Base-by-base conservation (phyloP, 257 asterid species). In the Nicotiana tomentosiformis region DNA sequence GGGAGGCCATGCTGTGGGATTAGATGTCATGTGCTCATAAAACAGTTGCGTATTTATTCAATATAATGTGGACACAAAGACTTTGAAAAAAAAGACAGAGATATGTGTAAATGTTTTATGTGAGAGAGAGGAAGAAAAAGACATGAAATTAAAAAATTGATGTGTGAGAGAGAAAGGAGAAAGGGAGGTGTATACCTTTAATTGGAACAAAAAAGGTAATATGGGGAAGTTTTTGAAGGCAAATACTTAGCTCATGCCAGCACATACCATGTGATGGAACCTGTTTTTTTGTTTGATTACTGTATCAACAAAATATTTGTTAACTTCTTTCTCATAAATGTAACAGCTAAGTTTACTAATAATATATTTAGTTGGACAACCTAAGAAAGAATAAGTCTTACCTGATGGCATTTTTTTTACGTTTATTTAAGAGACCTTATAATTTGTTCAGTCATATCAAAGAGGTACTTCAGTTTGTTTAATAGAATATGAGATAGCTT, bases 1-100 rank as follows among this genome's bases (percentile, higher is more conserved):
- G 87, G 29, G 84, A 70, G 83, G 80, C 88, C 91, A 89, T 90
- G 94, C 86, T 90, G 94, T 87, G 94, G 89, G 90, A 84, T 86
- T 85, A 86, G 86, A 37, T 85, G 77, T 85, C 91, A 84, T 84
- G 86, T 85, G 88, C 86, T 35, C 43, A 5, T 53, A 51, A 82
- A 82, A 88, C 85, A 83, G 89, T 74, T 81, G 61, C 81, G 72
- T 65, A 86, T 78, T 87, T 65, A 85, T 68, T 87, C 79, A 84
- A 83, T 89, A 82, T 20, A 66, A 76, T 51, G 46, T 76, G 46
- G 80, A 76, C 80, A 51, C 16, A 29, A 29, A 76, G 80, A 76
- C 65, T 29, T 30, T 68, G 78, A 4, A 60, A 8, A 60, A 18
- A 66, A 39, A 53, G 53, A 66, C 84, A 81, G 35, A 78, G 43